Base-by-base conservation (phyloP, 768 basidiomycete species). In the Cystobasidium ongulense region DNA sequence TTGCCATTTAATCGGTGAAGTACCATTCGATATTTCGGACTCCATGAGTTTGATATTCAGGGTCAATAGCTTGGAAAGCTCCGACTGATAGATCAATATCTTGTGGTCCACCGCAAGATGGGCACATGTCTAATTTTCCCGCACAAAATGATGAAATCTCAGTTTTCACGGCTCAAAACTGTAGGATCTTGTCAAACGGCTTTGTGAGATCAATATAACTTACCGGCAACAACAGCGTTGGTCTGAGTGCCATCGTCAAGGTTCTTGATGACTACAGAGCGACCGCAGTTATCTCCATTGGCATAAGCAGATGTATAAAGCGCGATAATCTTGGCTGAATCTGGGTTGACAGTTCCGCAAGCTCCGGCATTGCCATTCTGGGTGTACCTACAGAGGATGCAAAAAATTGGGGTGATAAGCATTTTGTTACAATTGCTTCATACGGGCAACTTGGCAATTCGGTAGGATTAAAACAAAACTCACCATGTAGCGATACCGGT, bases 291-390 rank as follows among this genome's bases (percentile, higher is more conserved):
- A 4, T 15, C 7, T 1, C 76, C 74, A 4, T 31, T 46, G 74
- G 36, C 63, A 65, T 76, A 71, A 52, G 54, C 61, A 1, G 63
- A 31, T 15, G 43, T 43, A 35, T 36, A 74, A 38, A 84, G 80
- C 57, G 84, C 84, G 76, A 82, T 80, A 72, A 83, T 78, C 67
- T 77, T 74, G 71, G 76, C 80, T 29, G 17, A 77, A 81, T 95
- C 93, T 0, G 78, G 72, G 84, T 87, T 80, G 38, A 82, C 78
- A 33, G 66, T 76, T 50, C 93, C 93, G 81, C 94, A 96, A 5
- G 90, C 90, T 68, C 93, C 93, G 8, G 89, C 83, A 43, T 84
- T 64, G 1, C 72, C 72, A 43, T 73, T 73, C 31, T 73, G 72
- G 2, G 35, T 50, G 38, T 64, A 73, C 57, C 57, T 59, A 54